phyloP scores from a whole-genome alignment of 192 early-diverging fungal genomes.

The Entophlyctis helioformis region DNA sequence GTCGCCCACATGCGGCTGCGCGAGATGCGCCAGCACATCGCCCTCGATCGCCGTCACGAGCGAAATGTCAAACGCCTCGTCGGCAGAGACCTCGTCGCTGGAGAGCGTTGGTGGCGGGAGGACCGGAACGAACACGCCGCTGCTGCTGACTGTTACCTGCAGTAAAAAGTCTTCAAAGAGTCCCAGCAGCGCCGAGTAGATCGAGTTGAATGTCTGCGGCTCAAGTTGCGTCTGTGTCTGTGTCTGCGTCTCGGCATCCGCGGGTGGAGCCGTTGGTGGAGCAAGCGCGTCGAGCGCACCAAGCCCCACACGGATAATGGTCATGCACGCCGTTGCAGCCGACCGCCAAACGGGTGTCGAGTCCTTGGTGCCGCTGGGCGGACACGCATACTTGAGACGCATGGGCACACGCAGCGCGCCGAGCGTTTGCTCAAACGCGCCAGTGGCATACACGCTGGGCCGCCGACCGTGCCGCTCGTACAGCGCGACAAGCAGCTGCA shows the following conservation, averaged over 20 bases:
- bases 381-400: conserved; percentile 64
- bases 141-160: too few relatives aligned
- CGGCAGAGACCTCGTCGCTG: conserved; percentile 47
- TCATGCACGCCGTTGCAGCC: conserved; percentile 24
- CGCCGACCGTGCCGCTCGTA: conserved; percentile 40
- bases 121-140: neutral
- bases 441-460: conserved; percentile 28
- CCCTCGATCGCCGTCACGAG: conserved; percentile 49
- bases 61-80: conserved; percentile 66
- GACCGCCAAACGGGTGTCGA: conserved; percentile 44
- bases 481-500: conserved; percentile 35
- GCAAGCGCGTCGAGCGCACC: conserved; percentile 6
- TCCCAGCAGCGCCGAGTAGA: conserved; percentile 41
- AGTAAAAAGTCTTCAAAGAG: conserved; percentile 51
- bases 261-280: neutral
- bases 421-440: conserved; percentile 18
- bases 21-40: conserved; percentile 58
- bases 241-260: neutral
- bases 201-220: conserved; percentile 5
- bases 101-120: conserved; percentile 29
- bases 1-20: conserved; percentile 47
- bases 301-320: conserved; percentile 6
- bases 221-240: neutral
- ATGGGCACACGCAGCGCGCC: conserved; percentile 58
- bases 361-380: conserved; percentile 53